Evolutionary conservation across 169 alveolate genomes (phyloP).

Genomic region (Plasmodium relictum): DNA sequence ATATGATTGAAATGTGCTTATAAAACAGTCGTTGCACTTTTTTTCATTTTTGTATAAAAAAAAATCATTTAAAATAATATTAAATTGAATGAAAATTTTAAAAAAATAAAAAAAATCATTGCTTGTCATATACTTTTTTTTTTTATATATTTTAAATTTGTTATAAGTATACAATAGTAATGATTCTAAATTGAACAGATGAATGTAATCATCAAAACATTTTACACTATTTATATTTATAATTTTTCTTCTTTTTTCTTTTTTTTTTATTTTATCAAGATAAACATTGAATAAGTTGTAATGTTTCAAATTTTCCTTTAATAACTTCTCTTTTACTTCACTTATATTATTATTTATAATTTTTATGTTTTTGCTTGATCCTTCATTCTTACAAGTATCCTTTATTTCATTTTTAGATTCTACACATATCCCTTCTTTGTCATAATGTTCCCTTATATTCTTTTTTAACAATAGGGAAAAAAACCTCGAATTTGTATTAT

Average conservation of each 20-base stretch:
- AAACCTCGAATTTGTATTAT: too few species aligned
- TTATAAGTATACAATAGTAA: constrained; percentile 48
- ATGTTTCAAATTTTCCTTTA: constrained; percentile 54
- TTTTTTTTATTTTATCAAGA: constrained; percentile 61
- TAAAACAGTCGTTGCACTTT: constrained; percentile 21
- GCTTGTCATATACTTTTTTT: neutral
- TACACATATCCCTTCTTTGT: neutral
- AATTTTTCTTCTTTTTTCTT: constrained; percentile 28
- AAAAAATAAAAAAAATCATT: constrained; percentile 18
- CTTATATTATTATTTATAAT: neutral
- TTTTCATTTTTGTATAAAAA: constrained; percentile 36
- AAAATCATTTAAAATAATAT: constrained; percentile 48
- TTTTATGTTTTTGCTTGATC: neutral
- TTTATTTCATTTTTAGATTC: constrained; percentile 8
- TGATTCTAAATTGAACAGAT: constrained; percentile 33
- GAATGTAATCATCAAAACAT: constrained; percentile 58
- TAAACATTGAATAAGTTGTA: constrained; percentile 70
- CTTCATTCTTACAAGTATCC: neutral
- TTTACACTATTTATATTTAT: constrained; percentile 65
- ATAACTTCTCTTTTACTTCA: constrained; percentile 16
- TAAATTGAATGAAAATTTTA: constrained; percentile 51
- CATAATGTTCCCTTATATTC: neutral
- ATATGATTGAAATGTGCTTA: constrained; percentile 18
- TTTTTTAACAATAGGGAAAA: too few species aligned
- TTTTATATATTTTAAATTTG: constrained; percentile 38